A percentile compares a stretch with the other conserved stretches of the same genome.
phyloP scores from a whole-genome alignment of 1,284 basidiomycete genomes.

The Cutaneotrichosporon sp. region DNA sequence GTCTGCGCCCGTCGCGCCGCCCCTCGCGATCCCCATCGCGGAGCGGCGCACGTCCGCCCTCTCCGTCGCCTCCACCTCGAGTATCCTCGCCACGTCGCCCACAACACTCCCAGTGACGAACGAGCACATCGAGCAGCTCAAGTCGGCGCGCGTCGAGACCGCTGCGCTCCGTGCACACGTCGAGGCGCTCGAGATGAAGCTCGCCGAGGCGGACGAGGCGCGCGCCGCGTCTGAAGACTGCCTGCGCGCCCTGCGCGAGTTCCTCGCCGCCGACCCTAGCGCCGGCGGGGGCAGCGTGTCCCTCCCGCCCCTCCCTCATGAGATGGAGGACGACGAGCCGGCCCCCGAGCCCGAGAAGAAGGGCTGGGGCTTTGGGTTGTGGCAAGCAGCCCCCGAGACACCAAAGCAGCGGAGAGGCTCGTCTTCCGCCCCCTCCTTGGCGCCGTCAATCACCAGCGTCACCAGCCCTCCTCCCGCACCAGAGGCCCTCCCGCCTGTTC shows the following conservation, averaged over 20 bases:
- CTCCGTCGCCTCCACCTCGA: background rate
- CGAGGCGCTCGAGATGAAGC: slow-evolving; percentile 59
- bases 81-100: slow-evolving; percentile 20
- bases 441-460: background rate
- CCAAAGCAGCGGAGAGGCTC: background rate
- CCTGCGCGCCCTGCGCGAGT: slow-evolving; percentile 75
- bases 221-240: slow-evolving; percentile 83
- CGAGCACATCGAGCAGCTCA: slow-evolving; percentile 9
- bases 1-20: background rate
- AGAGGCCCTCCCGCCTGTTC: background rate
- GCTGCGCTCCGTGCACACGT: slow-evolving; percentile 64
- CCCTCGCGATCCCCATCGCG: background rate
- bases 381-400: background rate
- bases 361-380: slow-evolving; percentile 14
- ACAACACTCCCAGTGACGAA: slow-evolving; percentile 2
- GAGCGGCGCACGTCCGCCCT: background rate
- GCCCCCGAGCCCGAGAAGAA: slow-evolving; percentile 10
- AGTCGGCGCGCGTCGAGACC: slow-evolving; percentile 9
- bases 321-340: slow-evolving; percentile 57
- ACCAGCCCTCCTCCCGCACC: background rate
- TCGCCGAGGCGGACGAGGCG: slow-evolving; percentile 78
- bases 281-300: slow-evolving; percentile 19
- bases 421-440: background rate
- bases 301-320: slow-evolving; percentile 63
- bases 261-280: slow-evolving; percentile 61